These are phyloP conservation scores for Candida corydali DNA, from an alignment of 805 yeast species.

Conservation along the genomic window DNA sequence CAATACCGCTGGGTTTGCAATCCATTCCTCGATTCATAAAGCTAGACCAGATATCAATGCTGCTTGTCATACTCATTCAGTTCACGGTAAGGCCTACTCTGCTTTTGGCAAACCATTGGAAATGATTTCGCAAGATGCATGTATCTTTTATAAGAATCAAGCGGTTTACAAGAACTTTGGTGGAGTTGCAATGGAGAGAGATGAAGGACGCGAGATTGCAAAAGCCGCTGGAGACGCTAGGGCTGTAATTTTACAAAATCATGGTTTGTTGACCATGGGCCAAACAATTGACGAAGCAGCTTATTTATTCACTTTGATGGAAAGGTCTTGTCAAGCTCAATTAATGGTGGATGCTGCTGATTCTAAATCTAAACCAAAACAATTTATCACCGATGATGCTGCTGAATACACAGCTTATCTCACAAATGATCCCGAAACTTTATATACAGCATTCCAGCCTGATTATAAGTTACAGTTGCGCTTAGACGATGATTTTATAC, in stretches of 20 bases:
- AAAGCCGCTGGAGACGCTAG: constrained; percentile 22
- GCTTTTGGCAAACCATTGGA: constrained; percentile 47
- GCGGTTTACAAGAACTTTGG: constrained; percentile 69
- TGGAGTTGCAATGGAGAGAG: constrained; percentile 55
- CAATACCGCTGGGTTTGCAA: constrained; percentile 38
- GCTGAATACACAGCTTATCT: constrained; percentile 62
- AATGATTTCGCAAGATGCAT: constrained; percentile 77
- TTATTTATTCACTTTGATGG: constrained; percentile 25
- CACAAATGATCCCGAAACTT: constrained; percentile 58
- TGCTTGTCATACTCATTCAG: constrained; percentile 37
- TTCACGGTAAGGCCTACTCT: constrained; percentile 35
- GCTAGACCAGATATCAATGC: constrained; percentile 35
- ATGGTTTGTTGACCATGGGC: constrained; percentile 29
- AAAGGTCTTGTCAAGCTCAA: constrained; percentile 24
- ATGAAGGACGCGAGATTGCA: constrained; percentile 27
- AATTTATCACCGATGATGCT: constrained; percentile 50
- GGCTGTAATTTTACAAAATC: constrained; percentile 27
- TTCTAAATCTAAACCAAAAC: constrained; percentile 35
- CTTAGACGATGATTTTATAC: constrained; percentile 2
- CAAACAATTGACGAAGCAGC: constrained; percentile 31
- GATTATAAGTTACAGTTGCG: constrained; percentile 44
- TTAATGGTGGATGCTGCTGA: constrained; percentile 35
- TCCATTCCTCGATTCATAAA: constrained; percentile 33
- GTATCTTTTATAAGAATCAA: constrained; percentile 62
- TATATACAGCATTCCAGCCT: constrained; percentile 69